A percentile compares a stretch with the other conserved stretches of the same genome.
These are phyloP conservation scores for Beta macrorhiza DNA, from an alignment of 179 eudicot species.

Conservation along the genomic window DNA sequence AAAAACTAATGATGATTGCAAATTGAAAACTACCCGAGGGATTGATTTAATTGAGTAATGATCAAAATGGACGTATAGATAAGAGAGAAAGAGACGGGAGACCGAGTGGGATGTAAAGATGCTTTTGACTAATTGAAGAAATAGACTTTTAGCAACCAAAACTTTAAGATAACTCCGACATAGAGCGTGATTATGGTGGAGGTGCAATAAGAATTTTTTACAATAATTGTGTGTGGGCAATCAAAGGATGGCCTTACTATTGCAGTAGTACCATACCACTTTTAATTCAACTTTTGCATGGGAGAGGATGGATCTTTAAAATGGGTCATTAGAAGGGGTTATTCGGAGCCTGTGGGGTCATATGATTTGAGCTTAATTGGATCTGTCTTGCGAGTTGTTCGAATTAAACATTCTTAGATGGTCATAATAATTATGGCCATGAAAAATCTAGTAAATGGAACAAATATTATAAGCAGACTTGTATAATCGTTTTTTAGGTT, in stretches of 20 bases:
- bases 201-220: neutral
- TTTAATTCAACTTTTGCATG: neutral
- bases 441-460: no score
- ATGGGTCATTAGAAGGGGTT: no score
- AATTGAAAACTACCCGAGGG: slow-evolving; percentile 5
- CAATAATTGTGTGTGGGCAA: neutral
- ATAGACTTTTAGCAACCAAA: neutral
- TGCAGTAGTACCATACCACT: neutral
- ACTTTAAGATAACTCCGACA: neutral
- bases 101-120: slow-evolving; percentile 15
- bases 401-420: no score
- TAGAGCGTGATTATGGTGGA: slow-evolving; percentile 15
- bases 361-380: no score
- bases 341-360: no score
- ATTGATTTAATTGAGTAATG: slow-evolving; percentile 11
- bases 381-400: no score
- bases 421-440: no score
- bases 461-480: no score
- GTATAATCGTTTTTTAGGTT: no score
- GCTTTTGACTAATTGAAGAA: slow-evolving; percentile 16
- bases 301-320: neutral
- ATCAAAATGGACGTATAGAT: slow-evolving; percentile 6
- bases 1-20: neutral
- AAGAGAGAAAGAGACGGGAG: slow-evolving; percentile 13
- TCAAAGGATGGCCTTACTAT: neutral